Evolutionary conservation across 2,329 filamentous ascomycete genomes (phyloP).

Genomic region (Huntiella abstrusa): DNA sequence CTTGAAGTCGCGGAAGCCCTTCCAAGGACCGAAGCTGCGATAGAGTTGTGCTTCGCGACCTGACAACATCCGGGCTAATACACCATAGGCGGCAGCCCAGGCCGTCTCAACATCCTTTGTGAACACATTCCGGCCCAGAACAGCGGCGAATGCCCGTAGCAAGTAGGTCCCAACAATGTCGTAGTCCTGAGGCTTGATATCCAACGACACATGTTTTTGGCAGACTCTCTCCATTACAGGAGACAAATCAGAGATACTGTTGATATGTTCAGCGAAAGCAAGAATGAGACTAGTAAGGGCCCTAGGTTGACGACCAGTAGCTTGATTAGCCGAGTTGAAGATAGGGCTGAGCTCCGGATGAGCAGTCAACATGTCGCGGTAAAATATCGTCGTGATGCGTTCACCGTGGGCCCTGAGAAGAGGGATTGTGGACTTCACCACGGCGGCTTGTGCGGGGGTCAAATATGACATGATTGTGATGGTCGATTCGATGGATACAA

Average conservation of each 20-base stretch:
- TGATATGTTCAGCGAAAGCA: conserved; percentile 55
- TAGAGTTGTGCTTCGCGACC: conserved; percentile 43
- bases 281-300: conserved; percentile 51
- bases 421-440: conserved; percentile 62
- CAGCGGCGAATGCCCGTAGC: conserved; percentile 44
- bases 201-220: conserved; percentile 58
- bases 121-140: conserved; percentile 43
- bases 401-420: conserved; percentile 49
- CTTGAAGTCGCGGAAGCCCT: conserved; percentile 29
- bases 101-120: conserved; percentile 49
- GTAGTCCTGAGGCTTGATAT: conserved; percentile 51
- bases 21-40: conserved; percentile 26
- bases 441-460: conserved; percentile 43
- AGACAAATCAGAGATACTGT: conserved; percentile 42
- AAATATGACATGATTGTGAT: conserved; percentile 25
- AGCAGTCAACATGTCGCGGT: conserved; percentile 44
- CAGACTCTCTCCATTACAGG: conserved; percentile 48
- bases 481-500: neutral
- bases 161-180: conserved; percentile 49
- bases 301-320: conserved; percentile 46
- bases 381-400: conserved; percentile 54
- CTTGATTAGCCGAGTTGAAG: conserved; percentile 54
- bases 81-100: conserved; percentile 53
- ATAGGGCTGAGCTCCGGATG: conserved; percentile 48
- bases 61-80: conserved; percentile 55